phyloP scores from a whole-genome alignment of 2,329 filamentous ascomycete genomes.

The Xylaria sp. region DNA sequence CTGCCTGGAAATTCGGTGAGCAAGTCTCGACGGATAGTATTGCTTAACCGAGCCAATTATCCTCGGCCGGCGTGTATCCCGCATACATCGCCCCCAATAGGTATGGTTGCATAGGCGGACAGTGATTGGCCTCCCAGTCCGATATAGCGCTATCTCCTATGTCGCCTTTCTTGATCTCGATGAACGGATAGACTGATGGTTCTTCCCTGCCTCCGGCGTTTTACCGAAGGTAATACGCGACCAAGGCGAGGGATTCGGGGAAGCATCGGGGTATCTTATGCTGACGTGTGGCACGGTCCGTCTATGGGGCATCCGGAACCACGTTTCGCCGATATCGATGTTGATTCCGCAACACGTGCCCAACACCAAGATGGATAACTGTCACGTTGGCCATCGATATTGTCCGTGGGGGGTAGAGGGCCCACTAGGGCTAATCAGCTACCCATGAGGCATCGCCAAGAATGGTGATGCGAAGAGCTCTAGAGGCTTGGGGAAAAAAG shows the following conservation, averaged over 20 bases:
- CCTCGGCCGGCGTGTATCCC: conserved; percentile 8
- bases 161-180: not conserved
- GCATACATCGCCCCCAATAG: not conserved
- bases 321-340: conserved; percentile 20
- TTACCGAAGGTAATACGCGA: not conserved
- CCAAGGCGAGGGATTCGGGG: not conserved
- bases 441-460: not conserved
- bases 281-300: conserved; percentile 13
- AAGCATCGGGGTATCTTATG: conserved; percentile 9
- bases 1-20: conserved; percentile 25
- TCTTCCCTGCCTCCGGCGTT: conserved; percentile 10
- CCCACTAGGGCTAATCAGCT: not conserved
- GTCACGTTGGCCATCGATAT: not conserved
- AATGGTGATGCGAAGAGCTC: not conserved
- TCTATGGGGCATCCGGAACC: conserved; percentile 11
- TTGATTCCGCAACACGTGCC: conserved; percentile 14
- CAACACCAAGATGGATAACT: not conserved
- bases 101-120: not conserved
- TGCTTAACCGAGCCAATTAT: conserved; percentile 22
- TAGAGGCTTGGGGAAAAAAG: not conserved
- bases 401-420: not conserved
- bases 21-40: conserved; percentile 9
- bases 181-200: not conserved
- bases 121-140: not conserved
- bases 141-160: not conserved